Evolutionary conservation across 768 basidiomycete species (phyloP), one percentile per base, ranked within the genome.

Genomic region (Collybia mongolica): DNA sequence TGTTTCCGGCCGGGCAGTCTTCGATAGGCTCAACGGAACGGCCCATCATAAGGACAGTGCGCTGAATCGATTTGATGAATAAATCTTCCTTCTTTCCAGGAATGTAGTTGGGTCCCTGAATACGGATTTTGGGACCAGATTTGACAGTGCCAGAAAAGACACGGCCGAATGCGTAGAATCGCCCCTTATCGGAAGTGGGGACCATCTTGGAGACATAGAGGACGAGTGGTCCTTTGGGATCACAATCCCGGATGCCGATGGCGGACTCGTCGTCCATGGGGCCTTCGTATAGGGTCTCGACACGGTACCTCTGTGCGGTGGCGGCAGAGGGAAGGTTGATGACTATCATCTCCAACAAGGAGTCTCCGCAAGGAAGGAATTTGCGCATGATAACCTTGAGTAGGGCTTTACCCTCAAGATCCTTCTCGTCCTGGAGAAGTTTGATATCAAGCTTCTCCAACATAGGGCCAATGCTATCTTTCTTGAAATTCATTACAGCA

Each of bases 121-220:
- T 98, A 66, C 96, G 93, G 74, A 98, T 84, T 78, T 99, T 98
- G 66, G 94, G 95, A 46, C 96, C 96, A 48, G 96, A 83, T 61
- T 82, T 86, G 67, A 98, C 94, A 55, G 94, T 98, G 66, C 96
- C 96, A 55, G 96, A 90, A 83, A 99, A 99, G 76, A 99, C 85
- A 82, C 96, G 96, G 74, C 96, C 96, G 72, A 99, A 98, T 55
- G 96, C 96, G 73, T 98, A 98, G 90, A 98, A 99, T 54, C 96
- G 93, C 64, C 97, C 97, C 77, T 98, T 98, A 72, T 99, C 96
- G 62, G 95, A 96, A 41, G 96, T 97, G 56, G 97, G 97, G 62
- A 98, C 96, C 97, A 99, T 98, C 86, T 98, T 98, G 61, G 96
- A 98, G 74, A 99, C 80, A 73, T 98, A 99, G 57, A 96, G 82